Conservation (phyloP, 352 stramenopile species). For the Phytophthora agathidicida region DNA sequence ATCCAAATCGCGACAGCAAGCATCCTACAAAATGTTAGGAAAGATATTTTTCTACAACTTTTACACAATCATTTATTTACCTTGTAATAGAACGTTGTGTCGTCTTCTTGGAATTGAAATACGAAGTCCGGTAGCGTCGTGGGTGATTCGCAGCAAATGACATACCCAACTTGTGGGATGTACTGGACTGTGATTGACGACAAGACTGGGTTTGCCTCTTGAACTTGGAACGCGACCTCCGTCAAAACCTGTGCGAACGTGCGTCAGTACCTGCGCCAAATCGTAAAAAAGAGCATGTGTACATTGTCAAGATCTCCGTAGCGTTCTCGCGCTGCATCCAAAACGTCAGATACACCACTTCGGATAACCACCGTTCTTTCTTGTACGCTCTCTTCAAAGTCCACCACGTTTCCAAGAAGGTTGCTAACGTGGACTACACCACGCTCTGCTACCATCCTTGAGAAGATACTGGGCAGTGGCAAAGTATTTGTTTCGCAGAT, state of each 20-base stretch:
- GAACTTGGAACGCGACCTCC: conserved; percentile 83
- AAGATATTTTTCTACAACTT: too few species aligned
- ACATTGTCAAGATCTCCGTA: conserved; percentile 90
- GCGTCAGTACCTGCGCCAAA: too few species aligned
- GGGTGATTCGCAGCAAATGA: conserved; percentile 77
- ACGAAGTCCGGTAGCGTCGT: conserved; percentile 77
- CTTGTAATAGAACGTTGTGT: conserved; percentile 89
- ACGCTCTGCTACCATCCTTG: conserved; percentile 38
- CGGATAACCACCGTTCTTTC: conserved; percentile 70
- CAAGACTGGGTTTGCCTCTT: conserved; percentile 73
- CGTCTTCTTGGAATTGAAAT: conserved; percentile 90
- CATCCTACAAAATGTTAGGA: too few species aligned
- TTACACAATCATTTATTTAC: conserved; percentile 22
- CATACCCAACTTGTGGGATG: conserved; percentile 88
- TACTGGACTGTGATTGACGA: conserved; percentile 86
- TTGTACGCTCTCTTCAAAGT: conserved; percentile 79
- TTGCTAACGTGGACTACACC: conserved; percentile 69
- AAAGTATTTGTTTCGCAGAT: conserved; percentile 16
- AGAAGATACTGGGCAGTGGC: conserved; percentile 43
- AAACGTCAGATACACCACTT: conserved; percentile 68
- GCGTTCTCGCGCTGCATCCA: conserved; percentile 70
- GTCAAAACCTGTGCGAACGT: conserved; percentile 63
- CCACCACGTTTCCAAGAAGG: conserved; percentile 82
- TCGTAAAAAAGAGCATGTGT: too few species aligned
- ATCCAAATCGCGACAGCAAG: conserved; percentile 82